Evolutionary conservation across 768 basidiomycete genomes (phyloP), one percentile per base, ranked within the genome.

Genomic region (Lactarius tabidus): DNA sequence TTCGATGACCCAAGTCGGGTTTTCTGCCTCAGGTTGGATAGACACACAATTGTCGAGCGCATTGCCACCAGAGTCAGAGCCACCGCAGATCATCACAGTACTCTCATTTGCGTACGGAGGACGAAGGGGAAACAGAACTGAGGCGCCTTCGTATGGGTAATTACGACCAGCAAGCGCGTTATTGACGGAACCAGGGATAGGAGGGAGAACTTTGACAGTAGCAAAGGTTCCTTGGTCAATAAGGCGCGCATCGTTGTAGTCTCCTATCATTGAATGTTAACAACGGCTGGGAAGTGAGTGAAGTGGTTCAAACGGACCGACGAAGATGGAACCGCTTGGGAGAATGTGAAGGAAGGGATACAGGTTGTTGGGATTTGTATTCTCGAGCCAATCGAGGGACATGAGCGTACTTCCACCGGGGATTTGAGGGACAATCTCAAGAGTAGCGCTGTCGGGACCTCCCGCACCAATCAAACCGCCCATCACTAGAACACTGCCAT

Each of bases 221-320:
- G 79, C 75, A 67, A 92, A 90, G 1, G 82, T 88, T 14, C 72
- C 77, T 0, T 87, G 85, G 62, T 92, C 82, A 31, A 92, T 77
- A 65, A 92, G 83, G 20, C 90, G 85, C 0, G 90, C 91, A 73
- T 92, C 88, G 67, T 93, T 92, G 77, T 85, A 91, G 71, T 92
- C 91, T 0, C 80, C 89, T 90, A 64, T 12, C 20, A 41, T 17
- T 33, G 29, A 53, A 35, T 6, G 36, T 63, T 38, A 59, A 51
- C 4, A 53, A 55, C n/a, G 33, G 26, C 23, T 17, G 6, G 2
- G 26, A 51, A 26, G 48, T 28, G 28, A 1, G 14, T 5, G 9
- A 5, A 5, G 14, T 39, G 12, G 52, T n/a, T 38, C 17, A 31
- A 10, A 76, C 83, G 58, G 59, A 88, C 90, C 87, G 48, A 90